Conservation (phyloP, 345 rosid species). For the sweet orange (Citrus sinensis) region DNA sequence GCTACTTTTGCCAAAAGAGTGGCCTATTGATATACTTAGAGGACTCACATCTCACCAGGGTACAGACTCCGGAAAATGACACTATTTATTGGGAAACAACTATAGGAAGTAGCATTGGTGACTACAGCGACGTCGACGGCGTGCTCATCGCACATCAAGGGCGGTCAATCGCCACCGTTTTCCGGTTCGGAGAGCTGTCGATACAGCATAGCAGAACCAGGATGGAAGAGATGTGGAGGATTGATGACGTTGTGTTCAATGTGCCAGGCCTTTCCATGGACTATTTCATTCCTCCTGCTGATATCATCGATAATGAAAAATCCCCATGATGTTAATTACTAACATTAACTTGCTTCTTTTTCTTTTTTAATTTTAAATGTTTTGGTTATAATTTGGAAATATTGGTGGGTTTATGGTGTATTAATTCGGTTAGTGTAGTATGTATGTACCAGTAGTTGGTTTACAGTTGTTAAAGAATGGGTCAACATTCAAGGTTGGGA, state of each 20-base stretch:
- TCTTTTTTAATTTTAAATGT: not conserved
- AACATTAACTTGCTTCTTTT: not conserved
- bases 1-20: slow-evolving; percentile 93
- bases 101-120: slow-evolving; percentile 82
- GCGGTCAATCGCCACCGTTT: slow-evolving; percentile 82
- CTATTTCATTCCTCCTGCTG: slow-evolving; percentile 94
- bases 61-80: slow-evolving; percentile 48
- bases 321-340: slow-evolving; percentile 16
- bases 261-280: slow-evolving; percentile 86
- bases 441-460: not conserved
- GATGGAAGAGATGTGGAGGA: slow-evolving; percentile 91
- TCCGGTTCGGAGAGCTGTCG: slow-evolving; percentile 72
- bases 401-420: slow-evolving; percentile 12
- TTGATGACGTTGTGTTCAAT: slow-evolving; percentile 88
- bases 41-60: slow-evolving; percentile 89
- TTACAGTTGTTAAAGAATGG: slow-evolving; percentile 3
- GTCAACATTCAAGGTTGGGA: not conserved
- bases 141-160: slow-evolving; percentile 77
- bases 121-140: slow-evolving; percentile 85
- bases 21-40: slow-evolving; percentile 80
- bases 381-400: slow-evolving; percentile 2
- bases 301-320: slow-evolving; percentile 43
- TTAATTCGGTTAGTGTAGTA: not conserved
- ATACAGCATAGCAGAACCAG: slow-evolving; percentile 72
- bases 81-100: slow-evolving; percentile 90